Conservation (phyloP, 139 green algal genomes). For the Dunaliella primolecta region DNA sequence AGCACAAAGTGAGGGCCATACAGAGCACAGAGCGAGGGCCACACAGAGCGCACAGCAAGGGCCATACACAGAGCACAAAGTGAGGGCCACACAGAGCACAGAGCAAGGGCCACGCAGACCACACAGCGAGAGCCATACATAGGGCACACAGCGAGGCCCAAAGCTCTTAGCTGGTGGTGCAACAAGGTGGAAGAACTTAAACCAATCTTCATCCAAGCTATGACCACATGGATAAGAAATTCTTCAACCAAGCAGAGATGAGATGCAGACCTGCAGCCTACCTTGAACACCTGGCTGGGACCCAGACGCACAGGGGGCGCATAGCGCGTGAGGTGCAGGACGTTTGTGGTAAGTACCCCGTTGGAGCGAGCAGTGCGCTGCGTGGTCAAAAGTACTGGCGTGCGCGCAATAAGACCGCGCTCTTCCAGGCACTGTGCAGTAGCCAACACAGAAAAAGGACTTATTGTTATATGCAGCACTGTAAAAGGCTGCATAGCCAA, state of each 20-base stretch:
- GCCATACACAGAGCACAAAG: too few relatives aligned
- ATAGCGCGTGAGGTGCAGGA: slow-evolving; percentile 54
- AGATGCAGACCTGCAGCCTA: slow-evolving; percentile 8
- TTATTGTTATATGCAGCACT: too few relatives aligned
- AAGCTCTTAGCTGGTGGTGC: too few relatives aligned
- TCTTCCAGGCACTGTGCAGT: slow-evolving; percentile 45
- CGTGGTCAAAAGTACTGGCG: slow-evolving; percentile 30
- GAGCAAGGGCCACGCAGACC: neutral
- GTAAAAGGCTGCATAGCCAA: too few relatives aligned
- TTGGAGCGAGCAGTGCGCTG: neutral
- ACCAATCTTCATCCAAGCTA: too few relatives aligned
- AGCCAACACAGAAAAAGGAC: too few relatives aligned
- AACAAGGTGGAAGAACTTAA: too few relatives aligned
- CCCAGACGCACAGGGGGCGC: slow-evolving; percentile 41
- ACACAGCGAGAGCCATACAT: too few relatives aligned
- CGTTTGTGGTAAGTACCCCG: slow-evolving; percentile 28
- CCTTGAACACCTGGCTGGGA: slow-evolving; percentile 42
- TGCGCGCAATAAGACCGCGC: slow-evolving; percentile 48
- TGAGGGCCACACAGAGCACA: neutral
- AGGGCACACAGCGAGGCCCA: too few relatives aligned
- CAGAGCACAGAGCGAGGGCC: too few relatives aligned
- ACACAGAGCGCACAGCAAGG: too few relatives aligned
- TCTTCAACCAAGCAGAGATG: neutral
- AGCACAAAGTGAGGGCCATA: too few relatives aligned
- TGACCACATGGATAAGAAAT: neutral